Base-by-base conservation (phyloP, 768 basidiomycete genomes). In the Hygrophorus pudorinus region DNA sequence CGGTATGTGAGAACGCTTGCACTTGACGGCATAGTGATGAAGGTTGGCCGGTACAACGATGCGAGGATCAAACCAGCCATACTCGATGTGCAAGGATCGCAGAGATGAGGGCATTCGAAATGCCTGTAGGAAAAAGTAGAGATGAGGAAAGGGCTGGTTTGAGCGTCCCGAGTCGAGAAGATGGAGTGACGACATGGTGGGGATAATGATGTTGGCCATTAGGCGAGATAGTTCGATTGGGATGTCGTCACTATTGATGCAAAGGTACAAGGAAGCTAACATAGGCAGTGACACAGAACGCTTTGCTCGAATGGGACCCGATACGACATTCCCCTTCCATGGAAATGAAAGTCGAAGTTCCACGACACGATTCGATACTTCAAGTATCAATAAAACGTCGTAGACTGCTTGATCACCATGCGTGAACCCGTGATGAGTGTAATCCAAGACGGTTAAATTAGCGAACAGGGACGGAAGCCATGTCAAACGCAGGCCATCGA, bases 351-450 rank as follows among this genome's bases (percentile, higher is more conserved):
- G 51, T 41, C 64, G 70, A 42, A 86, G 67, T 42, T 79, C 73
- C 41, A 63, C 64, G 10, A 86, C 61, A 33, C 60, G 64, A 18
- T 61, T 57, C 33, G 76, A 82, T 14, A 81, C 65, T 46, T 66
- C 60, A 20, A 86, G 63, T 59, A 83, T 75, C 20, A 65, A 64
- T 32, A 80, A 53, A 37, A 84, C 63, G 53, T 85, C 82, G 21
- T 67, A 54, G 7, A 77, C 67, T 2, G 79, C 76, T 43, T 72
- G 67, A 47, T 71, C 62, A 4, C 76, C 81, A 14, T 57, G 60
- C 31, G 71, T 81, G 59, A 83, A 81, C 16, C 78, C 76, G 47
- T 84, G 82, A 51, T 85, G 82, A 1, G 78, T 77, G 51, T 84
- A 85, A 58, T 85, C 78, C 34, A 86, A 67, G 53, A 65, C 74